Percentiles rank a stretch among this genome's conserved stretches.
phyloP scores from a whole-genome alignment of 805 yeast species.

The Metschnikowia baotianmanensis region DNA sequence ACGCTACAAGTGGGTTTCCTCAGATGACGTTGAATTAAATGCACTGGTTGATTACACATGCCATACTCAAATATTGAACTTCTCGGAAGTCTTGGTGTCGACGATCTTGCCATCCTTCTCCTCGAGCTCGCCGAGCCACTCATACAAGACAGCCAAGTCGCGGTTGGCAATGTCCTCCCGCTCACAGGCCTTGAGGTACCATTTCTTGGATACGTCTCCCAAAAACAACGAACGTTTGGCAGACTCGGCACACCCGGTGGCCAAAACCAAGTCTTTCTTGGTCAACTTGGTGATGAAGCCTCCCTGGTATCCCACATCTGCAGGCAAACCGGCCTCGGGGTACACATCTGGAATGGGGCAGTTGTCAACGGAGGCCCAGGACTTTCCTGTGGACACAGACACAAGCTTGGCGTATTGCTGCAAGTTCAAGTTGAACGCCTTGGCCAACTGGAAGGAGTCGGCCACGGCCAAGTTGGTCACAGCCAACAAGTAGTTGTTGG shows the following conservation, averaged over 20 bases:
- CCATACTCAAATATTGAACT: conserved; percentile 10
- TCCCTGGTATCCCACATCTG: conserved; percentile 44
- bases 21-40: conserved; percentile 5
- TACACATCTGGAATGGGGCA: conserved; percentile 51
- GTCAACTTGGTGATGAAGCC: conserved; percentile 50
- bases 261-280: conserved; percentile 43
- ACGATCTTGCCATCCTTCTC: conserved; percentile 17
- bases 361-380: conserved; percentile 55
- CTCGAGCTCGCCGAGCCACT: conserved; percentile 42
- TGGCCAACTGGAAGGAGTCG: conserved; percentile 54
- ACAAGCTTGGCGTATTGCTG: conserved; percentile 47
- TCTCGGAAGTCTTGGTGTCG: conserved; percentile 18
- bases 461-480: conserved; percentile 53
- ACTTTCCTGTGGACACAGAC: conserved; percentile 50
- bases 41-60: neutral
- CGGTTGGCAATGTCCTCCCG: conserved; percentile 37
- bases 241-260: conserved; percentile 36
- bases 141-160: conserved; percentile 42
- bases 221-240: conserved; percentile 34
- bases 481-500: conserved; percentile 53
- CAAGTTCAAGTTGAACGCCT: conserved; percentile 46
- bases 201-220: conserved; percentile 38
- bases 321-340: conserved; percentile 41
- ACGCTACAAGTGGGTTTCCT: neutral
- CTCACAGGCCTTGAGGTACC: conserved; percentile 45